phyloP scores from a whole-genome alignment of 2,329 filamentous ascomycete genomes.

The Atkinsonella texensis region DNA sequence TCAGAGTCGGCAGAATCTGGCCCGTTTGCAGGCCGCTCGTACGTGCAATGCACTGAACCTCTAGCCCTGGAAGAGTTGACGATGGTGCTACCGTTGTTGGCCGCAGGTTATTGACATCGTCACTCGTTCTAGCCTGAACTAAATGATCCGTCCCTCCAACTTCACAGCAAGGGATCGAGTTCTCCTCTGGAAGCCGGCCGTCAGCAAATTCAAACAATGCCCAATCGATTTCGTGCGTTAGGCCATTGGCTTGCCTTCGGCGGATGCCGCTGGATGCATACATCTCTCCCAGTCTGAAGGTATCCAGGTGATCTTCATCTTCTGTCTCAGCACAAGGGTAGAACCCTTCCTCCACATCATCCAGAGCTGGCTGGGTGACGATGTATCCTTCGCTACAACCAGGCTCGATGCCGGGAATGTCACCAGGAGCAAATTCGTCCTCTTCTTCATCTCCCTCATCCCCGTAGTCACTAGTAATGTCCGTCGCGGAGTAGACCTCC shows the following conservation, averaged over 20 bases:
- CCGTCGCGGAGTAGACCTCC: slow-evolving; percentile 37
- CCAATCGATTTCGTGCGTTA: slow-evolving; percentile 92
- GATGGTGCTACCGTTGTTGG: slow-evolving; percentile 48
- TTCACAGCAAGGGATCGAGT: slow-evolving; percentile 44
- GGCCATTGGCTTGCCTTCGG: slow-evolving; percentile 55
- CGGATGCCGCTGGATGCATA: slow-evolving; percentile 86
- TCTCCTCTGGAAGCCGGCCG: slow-evolving; percentile 57
- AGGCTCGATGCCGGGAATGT: slow-evolving; percentile 65
- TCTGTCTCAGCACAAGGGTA: slow-evolving; percentile 60
- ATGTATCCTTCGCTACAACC: slow-evolving; percentile 66
- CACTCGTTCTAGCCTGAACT: slow-evolving; percentile 7
- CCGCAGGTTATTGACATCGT: slow-evolving; percentile 28
- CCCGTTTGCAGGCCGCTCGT: slow-evolving; percentile 77
- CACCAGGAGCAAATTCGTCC: slow-evolving; percentile 51
- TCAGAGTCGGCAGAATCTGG: slow-evolving; percentile 63
- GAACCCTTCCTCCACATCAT: slow-evolving; percentile 74
- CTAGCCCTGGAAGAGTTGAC: slow-evolving; percentile 55
- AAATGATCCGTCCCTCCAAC: slow-evolving; percentile 7
- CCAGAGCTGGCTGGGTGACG: slow-evolving; percentile 83
- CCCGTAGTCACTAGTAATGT: slow-evolving; percentile 39
- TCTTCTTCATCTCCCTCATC: slow-evolving; percentile 44
- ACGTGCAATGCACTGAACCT: slow-evolving; percentile 79
- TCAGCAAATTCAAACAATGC: slow-evolving; percentile 72
- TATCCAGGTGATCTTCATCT: slow-evolving; percentile 73
- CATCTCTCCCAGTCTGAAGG: slow-evolving; percentile 68